These are phyloP conservation scores for Amphibolis antarctica DNA, from an alignment of 106 monocot species.

Conservation along the genomic window DNA sequence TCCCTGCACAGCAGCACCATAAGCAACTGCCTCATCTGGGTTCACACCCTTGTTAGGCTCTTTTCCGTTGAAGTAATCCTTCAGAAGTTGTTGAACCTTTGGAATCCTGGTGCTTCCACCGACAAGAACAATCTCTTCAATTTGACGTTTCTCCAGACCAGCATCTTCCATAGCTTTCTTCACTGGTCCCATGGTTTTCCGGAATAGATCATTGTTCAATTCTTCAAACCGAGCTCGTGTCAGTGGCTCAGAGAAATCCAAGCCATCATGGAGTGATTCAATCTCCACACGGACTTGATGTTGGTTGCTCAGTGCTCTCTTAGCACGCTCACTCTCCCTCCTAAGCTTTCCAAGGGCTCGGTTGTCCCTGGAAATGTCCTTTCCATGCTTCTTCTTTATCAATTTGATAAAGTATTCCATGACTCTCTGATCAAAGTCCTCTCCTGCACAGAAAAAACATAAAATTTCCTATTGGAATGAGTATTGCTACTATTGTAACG, in stretches of 20 bases:
- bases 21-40: slow-evolving; percentile 35
- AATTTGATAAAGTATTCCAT: slow-evolving; percentile 48
- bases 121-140: slow-evolving; percentile 45
- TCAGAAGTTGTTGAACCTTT: slow-evolving; percentile 37
- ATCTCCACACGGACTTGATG: slow-evolving; percentile 39
- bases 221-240: slow-evolving; percentile 34
- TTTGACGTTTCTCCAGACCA: slow-evolving; percentile 26
- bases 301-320: slow-evolving; percentile 41
- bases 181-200: slow-evolving; percentile 31
- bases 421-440: slow-evolving; percentile 45
- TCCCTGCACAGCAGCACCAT: slow-evolving; percentile 30
- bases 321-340: slow-evolving; percentile 35
- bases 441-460: slow-evolving; percentile 10
- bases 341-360: slow-evolving; percentile 35
- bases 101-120: slow-evolving; percentile 48
- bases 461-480: background rate
- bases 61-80: slow-evolving; percentile 34
- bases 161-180: slow-evolving; percentile 41
- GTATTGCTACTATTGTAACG: no score
- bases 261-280: slow-evolving; percentile 30
- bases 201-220: slow-evolving; percentile 32
- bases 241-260: slow-evolving; percentile 35
- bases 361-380: slow-evolving; percentile 32
- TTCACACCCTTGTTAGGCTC: slow-evolving; percentile 40
- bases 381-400: slow-evolving; percentile 32